A percentile compares a stretch with the other conserved stretches of the same genome.
Conservation (phyloP, 2,329 filamentous ascomycete species). For the Alternaria sp. region DNA sequence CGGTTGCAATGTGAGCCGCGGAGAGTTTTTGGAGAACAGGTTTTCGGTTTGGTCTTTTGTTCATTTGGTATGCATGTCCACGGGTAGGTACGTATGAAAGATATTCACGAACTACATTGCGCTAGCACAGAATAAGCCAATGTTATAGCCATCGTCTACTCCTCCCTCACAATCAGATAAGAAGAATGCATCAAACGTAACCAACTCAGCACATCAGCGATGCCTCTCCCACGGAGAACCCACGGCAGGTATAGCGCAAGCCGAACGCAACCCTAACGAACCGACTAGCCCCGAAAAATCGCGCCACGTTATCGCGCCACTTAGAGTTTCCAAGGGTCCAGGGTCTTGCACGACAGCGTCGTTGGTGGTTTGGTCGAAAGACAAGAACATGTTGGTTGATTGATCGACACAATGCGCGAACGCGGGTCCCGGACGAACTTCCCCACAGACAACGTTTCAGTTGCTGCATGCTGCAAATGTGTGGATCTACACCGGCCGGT, state of each 20-base stretch:
- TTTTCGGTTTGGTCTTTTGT: neutral
- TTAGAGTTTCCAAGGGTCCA: neutral
- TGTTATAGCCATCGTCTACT: neutral
- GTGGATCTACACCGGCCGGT: neutral
- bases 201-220: neutral
- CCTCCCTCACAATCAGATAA: neutral
- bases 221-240: neutral
- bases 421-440: neutral
- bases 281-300: neutral
- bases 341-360: neutral
- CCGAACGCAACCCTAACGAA: neutral
- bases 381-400: neutral
- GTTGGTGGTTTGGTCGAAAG: neutral
- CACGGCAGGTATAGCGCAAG: neutral
- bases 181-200: neutral
- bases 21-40: neutral
- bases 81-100: neutral
- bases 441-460: neutral
- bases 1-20: neutral
- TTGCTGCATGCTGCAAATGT: neutral
- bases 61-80: no score
- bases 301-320: neutral
- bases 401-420: neutral
- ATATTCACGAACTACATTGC: neutral
- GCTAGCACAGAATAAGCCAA: neutral